Percentiles rank a stretch among this genome's conserved stretches.
These are phyloP conservation scores for Globomyces sp. DNA, from an alignment of 371 early-diverging fungal species.

Conservation along the genomic window DNA sequence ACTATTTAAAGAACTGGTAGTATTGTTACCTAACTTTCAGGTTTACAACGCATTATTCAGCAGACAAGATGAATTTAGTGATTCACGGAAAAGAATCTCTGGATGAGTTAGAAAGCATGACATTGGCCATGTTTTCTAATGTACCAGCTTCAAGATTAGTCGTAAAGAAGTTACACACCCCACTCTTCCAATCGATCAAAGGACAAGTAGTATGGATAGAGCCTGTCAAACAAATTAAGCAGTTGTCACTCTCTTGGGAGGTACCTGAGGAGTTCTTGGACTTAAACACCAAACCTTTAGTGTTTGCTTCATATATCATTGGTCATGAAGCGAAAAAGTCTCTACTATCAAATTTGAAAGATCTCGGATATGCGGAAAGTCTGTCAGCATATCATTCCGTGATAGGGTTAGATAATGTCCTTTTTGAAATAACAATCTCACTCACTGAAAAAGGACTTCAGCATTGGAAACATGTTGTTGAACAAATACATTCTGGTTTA, in stretches of 20 bases:
- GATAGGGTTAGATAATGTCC: slow-evolving; percentile 25
- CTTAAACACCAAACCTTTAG: slow-evolving; percentile 29
- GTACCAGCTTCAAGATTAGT: too few species aligned
- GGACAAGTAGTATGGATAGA: slow-evolving; percentile 30
- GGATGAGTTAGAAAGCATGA: slow-evolving; percentile 19
- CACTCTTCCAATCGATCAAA: slow-evolving; percentile 26
- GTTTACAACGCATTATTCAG: slow-evolving; percentile 27
- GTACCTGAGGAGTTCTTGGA: slow-evolving; percentile 23
- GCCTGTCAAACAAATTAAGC: slow-evolving; percentile 34
- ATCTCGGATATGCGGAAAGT: slow-evolving; percentile 29
- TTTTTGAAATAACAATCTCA: slow-evolving; percentile 31
- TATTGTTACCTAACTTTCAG: too few species aligned
- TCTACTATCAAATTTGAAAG: slow-evolving; percentile 31
- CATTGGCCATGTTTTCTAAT: too few species aligned
- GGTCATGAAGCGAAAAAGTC: slow-evolving; percentile 39
- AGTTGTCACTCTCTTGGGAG: slow-evolving; percentile 36
- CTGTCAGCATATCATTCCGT: slow-evolving; percentile 27
- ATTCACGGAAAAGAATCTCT: slow-evolving; percentile 32
- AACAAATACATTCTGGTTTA: background rate
- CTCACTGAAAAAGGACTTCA: slow-evolving; percentile 35
- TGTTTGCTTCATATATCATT: slow-evolving; percentile 23
- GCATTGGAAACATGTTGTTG: slow-evolving; percentile 27
- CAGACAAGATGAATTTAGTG: slow-evolving; percentile 40
- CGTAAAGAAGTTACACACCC: too few species aligned
- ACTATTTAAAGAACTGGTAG: slow-evolving; percentile 25